Conservation (phyloP, 2,329 filamentous ascomycete species). For the Nothopassalora personata region DNA sequence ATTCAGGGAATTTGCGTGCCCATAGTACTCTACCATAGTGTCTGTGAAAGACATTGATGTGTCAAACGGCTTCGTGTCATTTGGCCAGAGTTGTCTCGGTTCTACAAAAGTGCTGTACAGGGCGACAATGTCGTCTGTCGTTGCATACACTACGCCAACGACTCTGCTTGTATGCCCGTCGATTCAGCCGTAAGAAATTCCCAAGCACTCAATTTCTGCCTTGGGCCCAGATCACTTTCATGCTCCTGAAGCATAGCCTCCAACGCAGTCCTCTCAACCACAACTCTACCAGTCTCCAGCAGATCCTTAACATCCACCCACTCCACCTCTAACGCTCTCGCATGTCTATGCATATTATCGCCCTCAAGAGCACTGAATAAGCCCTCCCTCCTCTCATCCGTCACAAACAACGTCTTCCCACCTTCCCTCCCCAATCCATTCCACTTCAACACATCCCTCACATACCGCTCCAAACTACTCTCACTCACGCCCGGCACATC, state of each 20-base stretch:
- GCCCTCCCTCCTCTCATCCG: conserved; percentile 54
- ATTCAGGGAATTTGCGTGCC: no score
- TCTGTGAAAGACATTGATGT: no score
- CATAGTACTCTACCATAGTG: no score
- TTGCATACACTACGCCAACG: not conserved
- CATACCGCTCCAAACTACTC: conserved; percentile 47
- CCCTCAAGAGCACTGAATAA: conserved; percentile 63
- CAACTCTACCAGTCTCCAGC: conserved; percentile 73
- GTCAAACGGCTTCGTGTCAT: not conserved
- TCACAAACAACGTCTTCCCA: conserved; percentile 67
- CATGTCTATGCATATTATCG: conserved; percentile 57
- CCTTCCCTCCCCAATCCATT: conserved; percentile 67
- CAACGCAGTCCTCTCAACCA: conserved; percentile 79
- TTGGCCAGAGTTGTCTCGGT: not conserved
- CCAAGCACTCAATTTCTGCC: conserved; percentile 2
- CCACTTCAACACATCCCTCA: conserved; percentile 61
- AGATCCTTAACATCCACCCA: conserved; percentile 96
- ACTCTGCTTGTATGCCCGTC: not conserved
- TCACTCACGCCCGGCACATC: conserved; percentile 46
- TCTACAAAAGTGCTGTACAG: not conserved
- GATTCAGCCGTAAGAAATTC: not conserved
- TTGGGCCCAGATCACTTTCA: conserved; percentile 52
- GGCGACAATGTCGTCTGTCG: not conserved
- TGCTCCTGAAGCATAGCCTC: conserved; percentile 68
- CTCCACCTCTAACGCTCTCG: conserved; percentile 61